These are phyloP conservation scores for Dioscorea zingiberensis DNA, from an alignment of 106 monocot species.

Conservation along the genomic window DNA sequence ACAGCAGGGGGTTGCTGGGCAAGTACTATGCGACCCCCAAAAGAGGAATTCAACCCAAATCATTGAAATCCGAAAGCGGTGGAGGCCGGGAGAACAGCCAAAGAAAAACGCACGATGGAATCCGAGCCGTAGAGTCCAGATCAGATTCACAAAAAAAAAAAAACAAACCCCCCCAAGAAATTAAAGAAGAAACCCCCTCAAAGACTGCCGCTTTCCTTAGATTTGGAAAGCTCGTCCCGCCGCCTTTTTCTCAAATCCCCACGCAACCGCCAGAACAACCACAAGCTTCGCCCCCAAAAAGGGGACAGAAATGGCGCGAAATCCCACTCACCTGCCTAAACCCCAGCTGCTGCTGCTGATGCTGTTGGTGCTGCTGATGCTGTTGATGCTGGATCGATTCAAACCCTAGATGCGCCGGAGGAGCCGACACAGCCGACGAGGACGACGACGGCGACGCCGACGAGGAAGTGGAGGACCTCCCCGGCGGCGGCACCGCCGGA, in stretches of 20 bases:
- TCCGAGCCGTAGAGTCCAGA: slow-evolving; percentile 7
- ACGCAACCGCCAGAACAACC: neutral
- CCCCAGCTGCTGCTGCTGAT: slow-evolving; percentile 38
- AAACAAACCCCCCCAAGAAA: neutral
- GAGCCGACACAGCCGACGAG: slow-evolving; percentile 25
- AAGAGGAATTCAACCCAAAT: too few relatives aligned
- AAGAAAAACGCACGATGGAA: slow-evolving; percentile 5
- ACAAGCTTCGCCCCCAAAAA: neutral
- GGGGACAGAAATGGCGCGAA: neutral
- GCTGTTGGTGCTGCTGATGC: slow-evolving; percentile 24
- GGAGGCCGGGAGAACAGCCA: neutral
- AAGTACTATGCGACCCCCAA: too few relatives aligned
- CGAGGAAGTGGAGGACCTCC: slow-evolving; percentile 14
- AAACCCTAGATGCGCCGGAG: slow-evolving; percentile 19
- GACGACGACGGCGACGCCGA: slow-evolving; percentile 47
- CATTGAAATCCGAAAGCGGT: too few relatives aligned
- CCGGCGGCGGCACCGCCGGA: slow-evolving; percentile 18
- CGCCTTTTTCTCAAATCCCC: slow-evolving; percentile 21
- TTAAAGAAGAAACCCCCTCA: neutral
- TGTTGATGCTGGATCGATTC: slow-evolving; percentile 26
- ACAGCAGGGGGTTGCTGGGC: too few relatives aligned
- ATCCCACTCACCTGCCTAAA: slow-evolving; percentile 53
- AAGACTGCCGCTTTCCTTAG: neutral
- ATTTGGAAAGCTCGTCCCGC: slow-evolving; percentile 3
- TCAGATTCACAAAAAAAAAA: neutral